Conservation (phyloP, 1,284 basidiomycete species). For the Sanguinoderma infundibulare region DNA sequence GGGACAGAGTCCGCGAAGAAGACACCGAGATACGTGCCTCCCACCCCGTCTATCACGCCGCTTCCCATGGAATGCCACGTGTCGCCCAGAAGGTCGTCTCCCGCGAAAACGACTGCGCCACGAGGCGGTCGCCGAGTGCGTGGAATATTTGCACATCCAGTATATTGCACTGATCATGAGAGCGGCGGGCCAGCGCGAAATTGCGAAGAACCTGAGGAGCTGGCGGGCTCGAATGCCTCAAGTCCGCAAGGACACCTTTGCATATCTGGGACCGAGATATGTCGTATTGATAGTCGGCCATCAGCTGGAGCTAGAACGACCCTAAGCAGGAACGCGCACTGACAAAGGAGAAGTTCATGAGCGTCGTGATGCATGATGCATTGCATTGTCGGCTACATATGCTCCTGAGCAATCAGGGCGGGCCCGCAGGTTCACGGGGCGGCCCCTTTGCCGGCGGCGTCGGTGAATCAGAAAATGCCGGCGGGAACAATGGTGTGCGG, state of each 20-base stretch:
- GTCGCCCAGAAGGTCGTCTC: neutral
- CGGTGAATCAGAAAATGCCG: conserved; percentile 1
- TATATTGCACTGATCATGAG: neutral
- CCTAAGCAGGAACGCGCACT: neutral
- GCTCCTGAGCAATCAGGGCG: neutral
- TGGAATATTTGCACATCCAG: neutral
- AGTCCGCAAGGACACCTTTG: neutral
- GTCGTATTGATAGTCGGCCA: neutral
- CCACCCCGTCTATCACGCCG: neutral
- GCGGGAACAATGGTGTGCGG: neutral
- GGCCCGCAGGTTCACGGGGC: neutral
- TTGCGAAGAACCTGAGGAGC: too few relatives aligned
- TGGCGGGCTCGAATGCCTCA: neutral
- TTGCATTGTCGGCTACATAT: neutral
- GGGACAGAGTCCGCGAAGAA: neutral
- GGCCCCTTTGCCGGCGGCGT: neutral
- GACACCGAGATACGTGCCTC: neutral
- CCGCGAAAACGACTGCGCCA: neutral
- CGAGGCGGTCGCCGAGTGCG: neutral
- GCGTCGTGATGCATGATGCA: neutral
- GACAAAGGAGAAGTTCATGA: neutral
- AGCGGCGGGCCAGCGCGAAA: neutral
- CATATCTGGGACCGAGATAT: neutral
- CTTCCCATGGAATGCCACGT: neutral
- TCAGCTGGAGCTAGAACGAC: neutral